Base-by-base conservation (phyloP, 2,329 filamentous ascomycete genomes). In the Beauveria brongniartii region DNA sequence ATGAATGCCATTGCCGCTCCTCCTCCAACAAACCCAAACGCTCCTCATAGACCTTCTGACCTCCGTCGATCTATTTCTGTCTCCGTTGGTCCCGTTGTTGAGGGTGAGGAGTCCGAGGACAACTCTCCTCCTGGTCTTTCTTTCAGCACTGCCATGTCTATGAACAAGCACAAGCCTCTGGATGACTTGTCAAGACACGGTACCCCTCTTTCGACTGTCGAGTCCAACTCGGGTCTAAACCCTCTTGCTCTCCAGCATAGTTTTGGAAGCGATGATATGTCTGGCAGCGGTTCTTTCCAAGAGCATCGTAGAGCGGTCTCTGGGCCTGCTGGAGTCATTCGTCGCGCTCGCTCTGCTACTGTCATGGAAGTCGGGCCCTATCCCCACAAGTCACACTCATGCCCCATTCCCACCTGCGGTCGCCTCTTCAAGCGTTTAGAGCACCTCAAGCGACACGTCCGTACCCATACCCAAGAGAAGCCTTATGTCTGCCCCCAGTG, bases 391-490 rank as follows among this genome's bases (percentile, higher is more conserved):
- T 96, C 92, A 46, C 94, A 99, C 77, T 97, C 93, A 2, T 99
- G 94, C 79, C 94, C 94, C n/a, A 99, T 99, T 70, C 94, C 94
- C 30, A 95, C 93, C 60, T 99, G 94, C 74, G 94, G 94, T 59
- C 89, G 94, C 70, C 84, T 97, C 64, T 99, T 99, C 84, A 99
- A 99, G 87, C 88, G 94, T 76, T 85, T 99, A 80, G 94, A 99
- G 80, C 94, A 99, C 79, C 86, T 99, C 72, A 99, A 99, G 84
- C 55, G 92, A 83, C 94, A 99, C 80, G 94, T 99, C 75, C 90
- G 94, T 78, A 99, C 94, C 71, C 94, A 99, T 82, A 99, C 94
- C 61, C 94, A 99, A 82, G 94, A 99, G 82, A 91, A 93, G 78
- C 94, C 94, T 69, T 99, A 99, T 77, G 88, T 95, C 73, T 99